Base-by-base conservation (phyloP, 1,139 yeast species). In the Geotrichum bryndzae region DNA sequence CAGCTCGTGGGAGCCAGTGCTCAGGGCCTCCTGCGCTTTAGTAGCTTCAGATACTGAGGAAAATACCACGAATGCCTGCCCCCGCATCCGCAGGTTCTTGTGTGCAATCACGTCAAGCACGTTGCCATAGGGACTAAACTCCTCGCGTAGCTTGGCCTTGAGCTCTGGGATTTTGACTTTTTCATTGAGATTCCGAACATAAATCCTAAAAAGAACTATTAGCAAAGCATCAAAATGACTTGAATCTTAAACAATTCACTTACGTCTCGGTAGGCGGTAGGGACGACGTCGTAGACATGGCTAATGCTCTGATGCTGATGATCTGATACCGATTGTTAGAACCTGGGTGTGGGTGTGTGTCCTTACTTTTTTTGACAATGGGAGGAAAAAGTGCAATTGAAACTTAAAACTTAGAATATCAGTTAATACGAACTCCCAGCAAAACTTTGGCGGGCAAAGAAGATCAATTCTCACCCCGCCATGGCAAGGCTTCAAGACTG, bases 41-140 rank as follows among this genome's bases (percentile, higher is more conserved):
- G 82, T 69, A 0, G 95, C 95, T 38, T 70, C 68, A 2, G 76
- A 75, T 1, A 71, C 68, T 25, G 74, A 71, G 2, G 76, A 79
- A 66, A 85, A 86, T 0, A 92, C 86, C 6, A 94, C 80, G 73
- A 91, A 94, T 1, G 97, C 97, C 73, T 91, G 97, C 1, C 97
- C 97, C 62, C 85, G 80, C 81, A 88, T 79, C 63, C 79, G 80
- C 33, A 88, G 69, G 68, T 85, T 86, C 66, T 81, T 81, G 65
- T 84, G 86, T 0, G 91, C 84, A 0, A 84, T 79, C 7, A 90
- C 75, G 53, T 82, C 83, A 13, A 80, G 66, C 0, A 88, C 77
- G 0, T 75, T 71, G 0, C 89, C 87, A 70, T 78, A 84, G 18
- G 77, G 70, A 2, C 72, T 69, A 56, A 86, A 85, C 1, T 79